Evolutionary conservation across 2,329 filamentous ascomycete genomes (phyloP).

Genomic region (Teratosphaeria destructans): DNA sequence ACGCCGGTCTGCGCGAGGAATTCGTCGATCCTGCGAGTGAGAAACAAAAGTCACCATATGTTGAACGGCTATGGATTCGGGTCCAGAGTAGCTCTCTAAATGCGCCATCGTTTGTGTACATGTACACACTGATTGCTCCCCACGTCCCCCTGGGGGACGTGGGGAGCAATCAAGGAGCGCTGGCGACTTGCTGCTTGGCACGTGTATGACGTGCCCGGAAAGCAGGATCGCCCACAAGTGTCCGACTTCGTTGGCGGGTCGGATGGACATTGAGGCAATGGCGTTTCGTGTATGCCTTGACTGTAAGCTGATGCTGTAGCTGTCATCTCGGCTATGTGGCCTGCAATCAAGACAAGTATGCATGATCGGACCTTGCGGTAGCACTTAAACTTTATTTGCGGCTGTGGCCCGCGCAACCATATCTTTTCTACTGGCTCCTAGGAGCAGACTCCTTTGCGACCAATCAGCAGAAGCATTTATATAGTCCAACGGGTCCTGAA

Average conservation of each 20-base stretch:
- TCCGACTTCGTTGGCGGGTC: conserved; percentile 15
- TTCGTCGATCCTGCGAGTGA: conserved; percentile 21
- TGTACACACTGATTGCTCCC: too few relatives aligned
- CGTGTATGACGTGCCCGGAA: conserved; percentile 22
- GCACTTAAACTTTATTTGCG: background rate
- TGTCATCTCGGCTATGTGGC: too few relatives aligned
- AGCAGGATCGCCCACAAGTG: conserved; percentile 13
- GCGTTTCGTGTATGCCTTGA: conserved; percentile 10
- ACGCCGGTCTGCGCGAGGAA: conserved; percentile 21
- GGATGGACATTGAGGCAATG: conserved; percentile 3
- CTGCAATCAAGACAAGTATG: background rate
- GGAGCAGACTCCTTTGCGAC: background rate
- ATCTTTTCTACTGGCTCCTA: background rate
- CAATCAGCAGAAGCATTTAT: background rate
- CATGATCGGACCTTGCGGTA: background rate
- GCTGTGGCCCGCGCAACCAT: background rate
- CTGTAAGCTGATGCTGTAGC: background rate
- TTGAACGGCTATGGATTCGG: conserved; percentile 1
- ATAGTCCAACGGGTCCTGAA: too few relatives aligned
- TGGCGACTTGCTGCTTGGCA: too few relatives aligned
- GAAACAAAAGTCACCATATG: conserved; percentile 14
- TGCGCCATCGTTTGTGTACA: conserved; percentile 25
- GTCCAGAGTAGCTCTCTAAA: conserved; percentile 16
- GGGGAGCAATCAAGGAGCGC: conserved; percentile 18
- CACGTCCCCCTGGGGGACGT: conserved; percentile 26